Percentiles rank a stretch among this genome's conserved stretches.
phyloP scores from a whole-genome alignment of 2,329 filamentous ascomycete genomes.

The Fonsecaea pedrosoi region DNA sequence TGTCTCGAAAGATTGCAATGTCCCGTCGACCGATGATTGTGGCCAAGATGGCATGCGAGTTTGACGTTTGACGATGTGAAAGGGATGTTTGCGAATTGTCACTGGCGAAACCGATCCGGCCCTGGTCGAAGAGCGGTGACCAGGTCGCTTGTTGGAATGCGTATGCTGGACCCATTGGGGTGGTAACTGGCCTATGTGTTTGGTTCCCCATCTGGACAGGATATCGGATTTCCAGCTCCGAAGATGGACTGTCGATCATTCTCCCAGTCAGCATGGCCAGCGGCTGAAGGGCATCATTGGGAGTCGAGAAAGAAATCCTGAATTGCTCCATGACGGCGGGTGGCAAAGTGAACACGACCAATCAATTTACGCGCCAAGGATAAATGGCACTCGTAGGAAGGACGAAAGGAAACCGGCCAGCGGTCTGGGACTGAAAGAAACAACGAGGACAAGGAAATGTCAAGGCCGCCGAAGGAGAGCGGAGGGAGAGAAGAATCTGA shows the following conservation, averaged over 20 bases:
- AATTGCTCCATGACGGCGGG: constrained; percentile 10
- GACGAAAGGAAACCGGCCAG: not conserved
- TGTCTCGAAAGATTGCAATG: constrained; percentile 9
- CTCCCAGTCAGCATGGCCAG: not conserved
- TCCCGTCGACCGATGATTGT: constrained; percentile 16
- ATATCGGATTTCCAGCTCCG: constrained; percentile 10
- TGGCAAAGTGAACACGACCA: not conserved
- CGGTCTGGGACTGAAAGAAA: not conserved
- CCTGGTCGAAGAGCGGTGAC: not conserved
- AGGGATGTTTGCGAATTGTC: constrained; percentile 2
- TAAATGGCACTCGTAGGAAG: not conserved
- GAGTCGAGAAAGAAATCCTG: not conserved
- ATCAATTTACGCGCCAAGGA: not conserved
- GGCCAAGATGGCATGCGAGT: constrained; percentile 1
- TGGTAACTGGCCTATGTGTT: not conserved
- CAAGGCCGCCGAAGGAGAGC: not conserved
- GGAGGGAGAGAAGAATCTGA: not conserved
- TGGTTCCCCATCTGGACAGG: not conserved
- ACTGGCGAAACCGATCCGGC: not conserved
- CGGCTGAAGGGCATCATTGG: not conserved
- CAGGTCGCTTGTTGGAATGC: not conserved
- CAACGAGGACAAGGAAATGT: not conserved
- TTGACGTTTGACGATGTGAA: not conserved
- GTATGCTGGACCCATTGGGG: not conserved
- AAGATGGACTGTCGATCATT: constrained; percentile 8